Base-by-base conservation (phyloP, 805 yeast species). In the Crinitomyces ghanaensis region DNA sequence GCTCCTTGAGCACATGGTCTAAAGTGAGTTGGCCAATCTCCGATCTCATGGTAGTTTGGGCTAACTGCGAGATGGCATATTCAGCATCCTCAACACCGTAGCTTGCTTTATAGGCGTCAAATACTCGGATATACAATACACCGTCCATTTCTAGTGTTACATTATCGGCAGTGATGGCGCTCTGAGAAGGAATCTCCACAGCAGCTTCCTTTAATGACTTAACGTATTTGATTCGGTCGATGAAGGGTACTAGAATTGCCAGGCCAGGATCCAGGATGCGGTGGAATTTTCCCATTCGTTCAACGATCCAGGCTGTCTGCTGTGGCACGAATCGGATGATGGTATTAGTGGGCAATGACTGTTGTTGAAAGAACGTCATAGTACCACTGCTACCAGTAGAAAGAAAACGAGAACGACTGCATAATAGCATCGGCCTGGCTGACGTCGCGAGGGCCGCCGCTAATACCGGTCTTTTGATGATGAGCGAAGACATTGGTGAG, bases 291-390 rank as follows among this genome's bases (percentile, higher is more conserved):
- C 94, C 94, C 94, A 82, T 82, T 41, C 94, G 64, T 56, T 82
- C 94, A 13, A 82, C 93, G 13, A 82, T 72, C 85, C 91, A 82
- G 2, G 93, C 93, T 14, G 82, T 77, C 56, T 82, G 93, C 53
- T 83, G 93, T 2, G 94, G 94, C 11, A 82, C 93, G 53, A 82
- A 82, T 45, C 81, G 63, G 25, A 80, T 56, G 4, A 79, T 55
- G 2, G 91, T 80, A 55, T 80, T 80, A 12, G 83, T 60, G n/a
- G 93, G 93, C 34, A 78, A 57, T 36, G 68, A 61, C 31, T 70
- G 72, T 32, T 64, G 66, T 51, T 75, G 82, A 54, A 77, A 77
- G 50, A 65, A 77, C 27, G 65, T 72, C 47, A 73, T 36, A n/a
- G 34, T 41, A 29, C 30, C 33, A 13, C 25, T 28, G 31, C 29